A percentile compares a stretch with the other conserved stretches of the same genome.
Evolutionary conservation across 2,329 filamentous ascomycete genomes (phyloP).

Genomic region (Penicillium digitatum): DNA sequence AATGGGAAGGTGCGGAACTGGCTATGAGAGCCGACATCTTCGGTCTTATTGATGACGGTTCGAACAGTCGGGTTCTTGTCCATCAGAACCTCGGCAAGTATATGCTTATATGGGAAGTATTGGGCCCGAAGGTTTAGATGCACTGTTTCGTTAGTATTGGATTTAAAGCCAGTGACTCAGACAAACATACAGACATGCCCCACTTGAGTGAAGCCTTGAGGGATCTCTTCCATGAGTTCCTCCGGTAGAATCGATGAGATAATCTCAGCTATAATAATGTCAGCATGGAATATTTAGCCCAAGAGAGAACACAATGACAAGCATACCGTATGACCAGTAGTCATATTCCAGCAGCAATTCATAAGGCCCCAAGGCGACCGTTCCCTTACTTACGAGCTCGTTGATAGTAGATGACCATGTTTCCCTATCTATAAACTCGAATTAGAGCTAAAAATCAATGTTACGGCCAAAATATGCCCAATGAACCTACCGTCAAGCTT

Average conservation of each 20-base stretch:
- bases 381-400: constrained; percentile 64
- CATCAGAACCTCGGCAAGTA: constrained; percentile 79
- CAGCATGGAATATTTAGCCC: constrained; percentile 1
- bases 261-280: constrained; percentile 62
- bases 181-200: constrained; percentile 71
- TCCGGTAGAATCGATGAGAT: constrained; percentile 77
- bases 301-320: not conserved
- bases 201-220: constrained; percentile 79
- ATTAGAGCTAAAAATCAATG: constrained; percentile 2
- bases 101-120: constrained; percentile 77
- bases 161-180: not conserved
- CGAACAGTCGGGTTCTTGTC: constrained; percentile 81
- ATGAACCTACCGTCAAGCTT: constrained; percentile 40
- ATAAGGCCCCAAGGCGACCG: constrained; percentile 70
- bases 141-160: constrained; percentile 48
- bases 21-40: constrained; percentile 79
- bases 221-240: constrained; percentile 73
- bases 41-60: constrained; percentile 94
- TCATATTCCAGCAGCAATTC: constrained; percentile 74
- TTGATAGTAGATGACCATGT: constrained; percentile 72
- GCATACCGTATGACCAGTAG: constrained; percentile 76
- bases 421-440: constrained; percentile 52
- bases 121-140: constrained; percentile 84
- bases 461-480: constrained; percentile 1
- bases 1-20: constrained; percentile 90